Conservation (phyloP, 345 rosid species). For the Dipteronia sinensis region DNA sequence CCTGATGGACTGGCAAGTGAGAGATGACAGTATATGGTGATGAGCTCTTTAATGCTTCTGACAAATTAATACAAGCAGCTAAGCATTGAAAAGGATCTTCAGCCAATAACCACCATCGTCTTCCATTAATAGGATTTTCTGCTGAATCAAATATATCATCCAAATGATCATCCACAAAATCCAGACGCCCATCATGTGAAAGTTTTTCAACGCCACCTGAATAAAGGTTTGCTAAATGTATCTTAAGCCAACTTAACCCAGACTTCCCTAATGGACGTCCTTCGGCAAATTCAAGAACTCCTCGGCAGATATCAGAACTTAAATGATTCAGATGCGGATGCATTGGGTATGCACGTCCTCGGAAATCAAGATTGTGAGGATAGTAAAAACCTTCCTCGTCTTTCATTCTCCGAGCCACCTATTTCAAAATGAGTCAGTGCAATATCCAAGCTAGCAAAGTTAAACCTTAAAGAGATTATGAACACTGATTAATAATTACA, state of each 20-base stretch:
- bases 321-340: constrained; percentile 95
- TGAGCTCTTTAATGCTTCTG: constrained; percentile 84
- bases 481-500: constrained; percentile 2
- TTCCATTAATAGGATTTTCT: constrained; percentile 81
- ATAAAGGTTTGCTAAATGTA: constrained; percentile 87
- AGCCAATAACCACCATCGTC: constrained; percentile 92
- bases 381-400: constrained; percentile 96
- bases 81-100: constrained; percentile 99
- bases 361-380: constrained; percentile 98
- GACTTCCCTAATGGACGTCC: constrained; percentile 87
- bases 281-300: constrained; percentile 93
- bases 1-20: constrained; percentile 98
- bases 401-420: constrained; percentile 95
- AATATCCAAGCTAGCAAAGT: constrained; percentile 22
- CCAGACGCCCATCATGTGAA: constrained; percentile 81
- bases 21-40: constrained; percentile 71
- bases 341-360: constrained; percentile 99
- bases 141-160: constrained; percentile 90
- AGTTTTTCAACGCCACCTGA: constrained; percentile 92
- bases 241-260: constrained; percentile 87
- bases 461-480: constrained; percentile 17
- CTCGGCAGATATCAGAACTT: constrained; percentile 94
- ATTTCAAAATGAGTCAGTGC: constrained; percentile 28
- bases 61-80: constrained; percentile 84
- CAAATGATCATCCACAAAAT: constrained; percentile 84